Conservation (phyloP, 2,329 filamentous ascomycete species). For the Ascochyta rabiei region DNA sequence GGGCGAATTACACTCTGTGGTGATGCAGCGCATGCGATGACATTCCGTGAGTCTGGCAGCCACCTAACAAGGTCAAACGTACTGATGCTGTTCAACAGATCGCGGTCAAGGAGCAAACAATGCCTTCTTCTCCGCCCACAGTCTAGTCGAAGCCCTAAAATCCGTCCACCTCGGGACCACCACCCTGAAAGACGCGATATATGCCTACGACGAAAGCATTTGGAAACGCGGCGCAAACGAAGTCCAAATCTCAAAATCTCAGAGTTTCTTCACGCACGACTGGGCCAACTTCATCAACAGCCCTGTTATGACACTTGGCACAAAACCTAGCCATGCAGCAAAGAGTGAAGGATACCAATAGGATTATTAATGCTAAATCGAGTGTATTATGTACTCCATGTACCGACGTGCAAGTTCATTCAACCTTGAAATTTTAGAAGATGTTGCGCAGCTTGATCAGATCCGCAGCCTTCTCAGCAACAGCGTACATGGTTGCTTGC, state of each 20-base stretch:
- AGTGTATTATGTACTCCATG: not conserved
- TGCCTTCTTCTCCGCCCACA: constrained; percentile 43
- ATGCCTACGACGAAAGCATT: constrained; percentile 36
- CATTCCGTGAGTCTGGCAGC: constrained; percentile 34
- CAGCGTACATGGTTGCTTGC: constrained; percentile 40
- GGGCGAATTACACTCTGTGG: constrained; percentile 46
- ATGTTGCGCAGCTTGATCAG: constrained; percentile 33
- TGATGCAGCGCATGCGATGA: constrained; percentile 52
- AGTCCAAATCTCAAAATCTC: constrained; percentile 40
- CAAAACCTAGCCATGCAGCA: constrained; percentile 37
- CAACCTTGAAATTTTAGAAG: not conserved
- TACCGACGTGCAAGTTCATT: not conserved
- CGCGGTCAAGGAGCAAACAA: constrained; percentile 49
- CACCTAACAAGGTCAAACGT: not conserved
- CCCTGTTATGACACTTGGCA: constrained; percentile 39
- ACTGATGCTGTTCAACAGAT: constrained; percentile 24
- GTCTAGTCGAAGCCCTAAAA: constrained; percentile 34
- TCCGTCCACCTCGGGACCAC: constrained; percentile 15
- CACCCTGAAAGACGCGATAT: constrained; percentile 25
- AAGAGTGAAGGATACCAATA: constrained; percentile 36
- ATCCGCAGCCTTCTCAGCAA: constrained; percentile 43
- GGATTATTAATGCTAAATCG: not conserved
- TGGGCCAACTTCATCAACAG: constrained; percentile 39
- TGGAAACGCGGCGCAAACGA: constrained; percentile 38
- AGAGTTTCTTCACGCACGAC: constrained; percentile 43